A percentile compares a stretch with the other conserved stretches of the same genome.
Conservation (phyloP, 108 stramenopile species). For the Pelagomonas calceolata region DNA sequence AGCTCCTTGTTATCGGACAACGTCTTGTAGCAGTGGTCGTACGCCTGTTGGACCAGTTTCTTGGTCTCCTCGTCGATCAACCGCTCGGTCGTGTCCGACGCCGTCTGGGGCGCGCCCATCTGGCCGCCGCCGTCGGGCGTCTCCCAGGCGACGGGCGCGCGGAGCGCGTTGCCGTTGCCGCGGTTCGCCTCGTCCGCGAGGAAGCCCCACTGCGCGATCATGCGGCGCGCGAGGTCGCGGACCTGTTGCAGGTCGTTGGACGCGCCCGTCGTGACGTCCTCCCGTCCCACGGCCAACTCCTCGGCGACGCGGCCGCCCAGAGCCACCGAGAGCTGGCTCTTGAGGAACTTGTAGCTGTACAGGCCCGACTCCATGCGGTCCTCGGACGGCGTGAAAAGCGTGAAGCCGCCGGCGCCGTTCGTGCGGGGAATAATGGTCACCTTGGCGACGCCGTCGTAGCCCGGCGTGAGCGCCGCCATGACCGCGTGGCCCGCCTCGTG, state of each 20-base stretch:
- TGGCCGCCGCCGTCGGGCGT: neutral
- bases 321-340: conserved; percentile 44
- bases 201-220: conserved; percentile 41
- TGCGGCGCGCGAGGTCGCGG: conserved; percentile 27
- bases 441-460: conserved; percentile 39
- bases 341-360: conserved; percentile 77
- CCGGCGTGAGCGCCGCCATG: conserved; percentile 24
- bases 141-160: conserved; percentile 1
- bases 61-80: conserved; percentile 1
- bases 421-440: conserved; percentile 43
- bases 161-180: neutral
- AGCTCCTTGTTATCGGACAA: conserved; percentile 8
- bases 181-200: neutral
- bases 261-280: conserved; percentile 44
- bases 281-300: conserved; percentile 35
- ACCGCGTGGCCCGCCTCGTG: conserved; percentile 51
- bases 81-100: neutral
- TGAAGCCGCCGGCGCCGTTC: conserved; percentile 47
- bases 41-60: conserved; percentile 1
- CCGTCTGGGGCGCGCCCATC: neutral
- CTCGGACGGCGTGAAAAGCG: conserved; percentile 82
- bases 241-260: conserved; percentile 44
- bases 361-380: conserved; percentile 76
- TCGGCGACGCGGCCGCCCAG: conserved; percentile 46
- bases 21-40: conserved; percentile 2